Evolutionary conservation across 2,329 filamentous ascomycete genomes (phyloP), one percentile per base, ranked within the genome.

Genomic region (Dothiorella sarmentorum): DNA sequence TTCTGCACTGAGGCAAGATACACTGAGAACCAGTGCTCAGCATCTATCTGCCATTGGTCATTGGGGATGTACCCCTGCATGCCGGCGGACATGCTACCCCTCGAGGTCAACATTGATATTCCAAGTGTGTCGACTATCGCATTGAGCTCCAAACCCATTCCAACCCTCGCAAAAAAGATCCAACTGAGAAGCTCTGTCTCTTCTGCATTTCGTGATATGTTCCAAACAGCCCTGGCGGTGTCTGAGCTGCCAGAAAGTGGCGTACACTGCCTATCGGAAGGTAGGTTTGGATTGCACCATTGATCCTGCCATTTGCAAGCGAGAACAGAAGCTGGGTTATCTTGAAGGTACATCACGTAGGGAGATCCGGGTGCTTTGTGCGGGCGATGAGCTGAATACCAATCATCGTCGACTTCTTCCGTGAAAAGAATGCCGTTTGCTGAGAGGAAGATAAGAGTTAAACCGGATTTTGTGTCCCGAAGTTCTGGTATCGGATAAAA

Each of bases 401-500:
- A 68, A 3, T 68, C 68, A 56, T 74, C 72, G 24, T 66, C 57
- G 35, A 66, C 64, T 7, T 66, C 63, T 7, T 62, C 47, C 2
- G 51, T 43, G 59, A 68, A 74, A 7, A 27, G 38, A 20, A 75
- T 63, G n/a, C 38, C 49, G 29, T 69, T 69, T 1, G 64, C 53
- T 5, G 64, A 63, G 2, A 75, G 63, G 58, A 70, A 71, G 42
- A 71, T 63, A 4, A 73, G 44, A 13, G 64, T 63, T 3, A 69
- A 45, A 43, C 74, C 72, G 7, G 68, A 66, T 40, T 72, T 65
- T 2, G 56, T 62, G 11, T 63, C 61, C 3, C 62, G 63, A 27
- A 75, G 66, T 37, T 61, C 64, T 11, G 65, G 61, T 24, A 71
- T 67, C 1, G 72, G 68, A 13, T n/a, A n/a, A n/a, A n/a, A n/a